Evolutionary conservation across 2,329 filamentous ascomycete species (phyloP), one percentile per base, ranked within the genome.

Genomic region (Rutstroemia sp.): DNA sequence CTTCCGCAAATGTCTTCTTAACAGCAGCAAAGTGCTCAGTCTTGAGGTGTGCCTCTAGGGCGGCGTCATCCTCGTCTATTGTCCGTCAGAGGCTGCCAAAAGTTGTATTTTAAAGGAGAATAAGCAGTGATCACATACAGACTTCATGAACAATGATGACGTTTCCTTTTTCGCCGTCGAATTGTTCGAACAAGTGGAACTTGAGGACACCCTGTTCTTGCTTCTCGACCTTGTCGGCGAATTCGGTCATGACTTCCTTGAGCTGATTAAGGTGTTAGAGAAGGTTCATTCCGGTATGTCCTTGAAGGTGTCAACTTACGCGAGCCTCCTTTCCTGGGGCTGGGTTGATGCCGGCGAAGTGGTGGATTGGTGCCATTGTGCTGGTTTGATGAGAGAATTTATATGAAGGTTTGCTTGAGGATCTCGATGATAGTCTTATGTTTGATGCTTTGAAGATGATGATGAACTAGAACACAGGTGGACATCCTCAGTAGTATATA

Each of bases 261-360:
- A 57, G 14, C 54, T 57, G 14, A 7, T 23, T 27, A 19, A 17
- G 3, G 16, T n/a, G 39, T 48, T 27, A 21, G 16, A 10, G 16
- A 16, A 9, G 19, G 5, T 23, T 30, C n/a, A 34, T 27, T 48
- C 23, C 23, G 19, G 14, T 42, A 8, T 8, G 17, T 17, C 38
- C 39, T 42, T 9, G 39, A 19, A 19, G 39, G n/a, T 21, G 23
- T 6, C 9, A 25, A 54, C 44, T 21, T 61, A 63, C 63, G 42
- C 61, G 57, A 41, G 53, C 46, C 38, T 61, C 62, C 46, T 64
- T 63, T 10, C 63, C 63, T 10, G 48, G 41, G 38, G 61, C 57
- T 4, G 61, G 62, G 16, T 58, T 63, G 12, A 62, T 0, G 27
- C 60, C 60, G 7, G 55, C 61, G 41, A 52, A 23, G 19, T 2